Conservation (phyloP, 192 early-diverging fungal genomes). For the Dispira parvispora region DNA sequence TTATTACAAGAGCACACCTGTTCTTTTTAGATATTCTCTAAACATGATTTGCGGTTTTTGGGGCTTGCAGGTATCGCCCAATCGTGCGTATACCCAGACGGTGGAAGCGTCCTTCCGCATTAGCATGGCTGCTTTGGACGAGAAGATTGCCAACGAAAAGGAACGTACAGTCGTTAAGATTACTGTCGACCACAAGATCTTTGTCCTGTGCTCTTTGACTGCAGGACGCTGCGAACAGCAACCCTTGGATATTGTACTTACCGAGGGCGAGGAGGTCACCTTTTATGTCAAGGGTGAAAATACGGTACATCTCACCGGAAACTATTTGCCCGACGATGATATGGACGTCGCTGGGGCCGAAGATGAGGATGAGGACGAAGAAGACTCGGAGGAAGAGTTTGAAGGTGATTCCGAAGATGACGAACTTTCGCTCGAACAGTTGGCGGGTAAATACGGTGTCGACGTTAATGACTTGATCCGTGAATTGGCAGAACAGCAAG, state of each 20-base stretch:
- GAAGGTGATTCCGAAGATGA: not conserved
- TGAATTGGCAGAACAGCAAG: not conserved
- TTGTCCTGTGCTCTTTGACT: conserved; percentile 66
- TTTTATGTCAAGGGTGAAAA: conserved; percentile 50
- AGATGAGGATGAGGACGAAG: conserved; percentile 18
- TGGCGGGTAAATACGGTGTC: not conserved
- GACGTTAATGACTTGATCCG: not conserved
- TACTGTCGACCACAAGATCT: conserved; percentile 49
- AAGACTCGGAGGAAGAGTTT: conserved; percentile 13
- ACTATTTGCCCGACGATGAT: conserved; percentile 41
- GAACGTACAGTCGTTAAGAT: conserved; percentile 50
- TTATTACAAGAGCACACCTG: not conserved
- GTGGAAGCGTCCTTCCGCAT: conserved; percentile 67
- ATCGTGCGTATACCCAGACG: conserved; percentile 58
- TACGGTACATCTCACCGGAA: conserved; percentile 54
- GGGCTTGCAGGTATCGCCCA: conserved; percentile 48
- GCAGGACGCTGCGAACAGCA: conserved; percentile 67
- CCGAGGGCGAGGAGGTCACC: conserved; percentile 68
- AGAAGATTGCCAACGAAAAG: conserved; percentile 22
- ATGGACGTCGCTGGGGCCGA: conserved; percentile 24
- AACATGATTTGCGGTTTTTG: conserved; percentile 38
- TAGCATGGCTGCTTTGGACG: conserved; percentile 64
- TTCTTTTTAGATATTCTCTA: not conserved
- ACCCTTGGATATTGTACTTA: conserved; percentile 41
- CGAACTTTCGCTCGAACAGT: not conserved